Evolutionary conservation across 257 asterid species (phyloP).

Genomic region (Parsonsia alboflavescens): DNA sequence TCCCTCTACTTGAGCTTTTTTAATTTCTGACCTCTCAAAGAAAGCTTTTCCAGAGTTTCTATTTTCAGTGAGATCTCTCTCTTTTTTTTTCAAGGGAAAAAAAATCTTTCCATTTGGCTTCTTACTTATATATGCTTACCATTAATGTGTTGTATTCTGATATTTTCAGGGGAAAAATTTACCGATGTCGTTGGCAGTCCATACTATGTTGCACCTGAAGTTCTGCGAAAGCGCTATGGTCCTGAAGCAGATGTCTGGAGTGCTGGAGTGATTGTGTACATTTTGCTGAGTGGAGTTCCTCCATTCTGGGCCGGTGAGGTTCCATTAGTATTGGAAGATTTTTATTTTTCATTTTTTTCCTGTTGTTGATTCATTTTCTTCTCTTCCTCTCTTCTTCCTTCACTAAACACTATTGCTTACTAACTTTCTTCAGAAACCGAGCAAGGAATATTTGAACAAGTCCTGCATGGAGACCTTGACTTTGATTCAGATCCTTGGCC

Average conservation of each 20-base stretch:
- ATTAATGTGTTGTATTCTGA: background rate
- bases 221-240: slow-evolving; percentile 79
- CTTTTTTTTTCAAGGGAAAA: too few relatives aligned
- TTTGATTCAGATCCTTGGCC: slow-evolving; percentile 96
- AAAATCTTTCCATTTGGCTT: background rate
- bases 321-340: background rate
- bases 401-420: background rate
- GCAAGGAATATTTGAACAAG: slow-evolving; percentile 92
- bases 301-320: slow-evolving; percentile 95
- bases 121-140: slow-evolving; percentile 3
- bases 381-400: background rate
- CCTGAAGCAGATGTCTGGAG: slow-evolving; percentile 98
- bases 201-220: slow-evolving; percentile 95
- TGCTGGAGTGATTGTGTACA: slow-evolving; percentile 94
- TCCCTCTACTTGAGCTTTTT: background rate
- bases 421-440: slow-evolving; percentile 55
- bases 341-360: background rate
- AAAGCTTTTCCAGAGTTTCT: background rate
- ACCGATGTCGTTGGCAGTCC: slow-evolving; percentile 95
- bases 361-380: background rate
- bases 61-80: background rate
- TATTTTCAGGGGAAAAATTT: slow-evolving; percentile 64
- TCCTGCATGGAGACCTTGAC: slow-evolving; percentile 90
- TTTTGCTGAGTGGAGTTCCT: slow-evolving; percentile 93
- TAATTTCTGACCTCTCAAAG: background rate